These are phyloP conservation scores for Yamadazyma jaroonii DNA, from an alignment of 1,139 yeast species.

Conservation along the genomic window DNA sequence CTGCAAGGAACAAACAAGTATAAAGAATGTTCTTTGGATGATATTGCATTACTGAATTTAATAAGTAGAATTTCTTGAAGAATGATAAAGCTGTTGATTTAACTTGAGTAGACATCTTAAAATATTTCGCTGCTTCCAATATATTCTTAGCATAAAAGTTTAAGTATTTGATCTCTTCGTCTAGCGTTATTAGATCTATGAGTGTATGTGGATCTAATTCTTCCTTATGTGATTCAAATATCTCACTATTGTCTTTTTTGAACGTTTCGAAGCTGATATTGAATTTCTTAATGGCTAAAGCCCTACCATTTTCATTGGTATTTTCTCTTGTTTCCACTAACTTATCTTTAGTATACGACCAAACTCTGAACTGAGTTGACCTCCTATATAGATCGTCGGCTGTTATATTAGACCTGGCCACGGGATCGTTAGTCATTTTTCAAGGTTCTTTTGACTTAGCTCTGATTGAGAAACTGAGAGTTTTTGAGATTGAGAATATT, in stretches of 20 bases:
- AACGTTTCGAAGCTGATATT: conserved; percentile 22
- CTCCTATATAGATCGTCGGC: conserved; percentile 86
- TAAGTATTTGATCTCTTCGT: conserved; percentile 70
- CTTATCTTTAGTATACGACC: conserved; percentile 74
- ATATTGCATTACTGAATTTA: conserved; percentile 77
- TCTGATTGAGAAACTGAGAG: neutral
- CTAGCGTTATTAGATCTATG: conserved; percentile 50
- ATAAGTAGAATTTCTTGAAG: conserved; percentile 75
- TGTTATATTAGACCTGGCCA: conserved; percentile 17
- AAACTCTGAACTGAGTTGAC: conserved; percentile 76
- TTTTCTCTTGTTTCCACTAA: conserved; percentile 45
- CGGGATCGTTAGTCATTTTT: conserved; percentile 3
- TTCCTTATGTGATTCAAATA: conserved; percentile 25
- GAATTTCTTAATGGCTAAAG: conserved; percentile 37
- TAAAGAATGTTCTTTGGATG: conserved; percentile 82
- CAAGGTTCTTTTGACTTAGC: neutral
- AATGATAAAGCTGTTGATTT: conserved; percentile 84
- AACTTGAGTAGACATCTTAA: conserved; percentile 48
- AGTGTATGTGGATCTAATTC: conserved; percentile 31
- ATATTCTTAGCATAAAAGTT: conserved; percentile 71
- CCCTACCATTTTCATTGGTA: conserved; percentile 54
- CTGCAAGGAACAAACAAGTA: conserved; percentile 87
- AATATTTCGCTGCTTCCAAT: conserved; percentile 48
- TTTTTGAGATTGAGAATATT: neutral
- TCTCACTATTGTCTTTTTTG: conserved; percentile 27